Conservation (phyloP, 345 rosid species). For the Noccaea bulbosa region DNA sequence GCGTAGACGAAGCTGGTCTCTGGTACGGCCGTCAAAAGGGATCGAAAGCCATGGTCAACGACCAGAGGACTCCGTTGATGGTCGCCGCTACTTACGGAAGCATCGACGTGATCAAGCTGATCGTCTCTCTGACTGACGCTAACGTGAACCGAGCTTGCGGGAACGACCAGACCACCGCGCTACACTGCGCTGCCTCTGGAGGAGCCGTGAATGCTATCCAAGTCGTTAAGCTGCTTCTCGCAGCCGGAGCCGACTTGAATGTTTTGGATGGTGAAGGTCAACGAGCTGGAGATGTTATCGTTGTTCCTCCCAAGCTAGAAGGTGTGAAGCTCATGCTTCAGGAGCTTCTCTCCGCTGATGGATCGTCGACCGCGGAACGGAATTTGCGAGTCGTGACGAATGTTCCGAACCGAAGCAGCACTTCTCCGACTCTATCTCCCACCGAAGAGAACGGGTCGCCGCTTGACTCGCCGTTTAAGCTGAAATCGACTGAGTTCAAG, state of each 20-base stretch:
- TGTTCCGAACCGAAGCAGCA: slow-evolving; percentile 45
- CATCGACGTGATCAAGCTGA: slow-evolving; percentile 67
- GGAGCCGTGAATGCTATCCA: slow-evolving; percentile 80
- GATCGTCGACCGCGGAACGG: slow-evolving; percentile 52
- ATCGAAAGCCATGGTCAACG: slow-evolving; percentile 78
- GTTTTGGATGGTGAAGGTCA: slow-evolving; percentile 61
- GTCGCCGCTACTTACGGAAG: slow-evolving; percentile 94
- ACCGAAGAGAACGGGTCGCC: slow-evolving; percentile 59
- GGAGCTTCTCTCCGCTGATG: slow-evolving; percentile 69
- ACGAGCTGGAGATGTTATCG: slow-evolving; percentile 80
- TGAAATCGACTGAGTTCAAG: slow-evolving; percentile 55
- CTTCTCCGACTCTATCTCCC: slow-evolving; percentile 71
- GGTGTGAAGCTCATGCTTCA: slow-evolving; percentile 59
- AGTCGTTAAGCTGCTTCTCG: slow-evolving; percentile 75
- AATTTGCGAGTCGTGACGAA: slow-evolving; percentile 55
- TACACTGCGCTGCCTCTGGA: slow-evolving; percentile 94
- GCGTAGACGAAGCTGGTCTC: slow-evolving; percentile 73
- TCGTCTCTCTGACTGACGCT: slow-evolving; percentile 69
- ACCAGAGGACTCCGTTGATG: slow-evolving; percentile 87
- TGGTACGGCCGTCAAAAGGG: slow-evolving; percentile 96
- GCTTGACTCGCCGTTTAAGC: slow-evolving; percentile 57
- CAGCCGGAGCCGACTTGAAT: slow-evolving; percentile 81
- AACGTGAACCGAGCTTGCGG: slow-evolving; percentile 79
- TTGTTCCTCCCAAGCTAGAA: slow-evolving; percentile 75
- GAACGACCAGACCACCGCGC: slow-evolving; percentile 73